Evolutionary conservation across 164 flowering plant species (phyloP).

Genomic region (grape (Vitis vinifera)): DNA sequence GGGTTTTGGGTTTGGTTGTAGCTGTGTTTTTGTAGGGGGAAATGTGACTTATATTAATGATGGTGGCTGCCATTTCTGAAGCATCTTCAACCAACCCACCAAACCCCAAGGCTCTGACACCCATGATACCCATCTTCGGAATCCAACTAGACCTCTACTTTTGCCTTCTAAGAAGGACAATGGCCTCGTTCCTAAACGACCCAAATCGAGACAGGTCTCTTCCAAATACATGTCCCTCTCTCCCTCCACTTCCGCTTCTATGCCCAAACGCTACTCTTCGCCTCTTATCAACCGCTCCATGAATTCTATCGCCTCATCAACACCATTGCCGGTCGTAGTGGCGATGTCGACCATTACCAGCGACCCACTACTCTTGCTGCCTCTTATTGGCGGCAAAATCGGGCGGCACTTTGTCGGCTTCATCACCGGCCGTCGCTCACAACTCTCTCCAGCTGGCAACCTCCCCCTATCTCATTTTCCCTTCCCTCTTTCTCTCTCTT

Average conservation of each 20-base stretch:
- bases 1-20: constrained; percentile 2
- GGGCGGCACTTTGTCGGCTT: too few relatives aligned
- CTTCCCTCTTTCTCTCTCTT: too few relatives aligned
- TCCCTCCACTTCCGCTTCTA: constrained; percentile 42
- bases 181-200: constrained; percentile 27
- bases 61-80: constrained; percentile 76
- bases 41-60: constrained; percentile 36
- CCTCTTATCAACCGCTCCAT: constrained; percentile 49
- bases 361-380: too few relatives aligned
- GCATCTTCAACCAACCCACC: constrained; percentile 5
- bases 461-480: too few relatives aligned
- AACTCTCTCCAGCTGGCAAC: too few relatives aligned
- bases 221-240: constrained; percentile 80
- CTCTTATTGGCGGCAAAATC: too few relatives aligned
- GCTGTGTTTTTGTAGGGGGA: constrained; percentile 2
- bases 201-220: constrained; percentile 62
- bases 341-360: too few relatives aligned
- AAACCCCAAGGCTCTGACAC: constrained; percentile 16
- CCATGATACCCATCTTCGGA: neutral
- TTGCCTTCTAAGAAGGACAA: constrained; percentile 55
- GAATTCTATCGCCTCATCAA: constrained; percentile 14
- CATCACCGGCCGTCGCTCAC: too few relatives aligned
- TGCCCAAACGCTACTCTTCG: constrained; percentile 54
- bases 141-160: constrained; percentile 40
- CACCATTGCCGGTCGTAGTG: constrained; percentile 7